Base-by-base conservation (phyloP, 1,284 basidiomycete species). In the Boletus smithii region DNA sequence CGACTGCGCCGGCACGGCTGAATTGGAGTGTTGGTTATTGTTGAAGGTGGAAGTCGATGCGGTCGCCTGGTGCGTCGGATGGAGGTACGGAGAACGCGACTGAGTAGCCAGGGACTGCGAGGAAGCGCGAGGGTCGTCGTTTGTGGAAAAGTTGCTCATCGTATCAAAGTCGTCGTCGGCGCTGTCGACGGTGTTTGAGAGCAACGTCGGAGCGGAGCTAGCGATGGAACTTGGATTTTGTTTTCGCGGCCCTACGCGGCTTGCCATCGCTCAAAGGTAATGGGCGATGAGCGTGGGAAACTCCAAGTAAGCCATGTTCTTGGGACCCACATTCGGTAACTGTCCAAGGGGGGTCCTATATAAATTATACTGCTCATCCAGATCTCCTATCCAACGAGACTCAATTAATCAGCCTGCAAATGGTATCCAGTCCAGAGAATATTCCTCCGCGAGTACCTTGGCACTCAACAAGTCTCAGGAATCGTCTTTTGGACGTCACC, bases 1-100 rank as follows among this genome's bases (percentile, higher is more conserved):
- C 2, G 49, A 26, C 1, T 33, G 51, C 0, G 49, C 7, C 0
- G 43, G n/a, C 0, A 41, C 8, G 14, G 40, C 4, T 8, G 37
- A 8, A 6, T 16, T 49, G 4, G 43, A 35, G 2, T 38, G 27
- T 4, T 48, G 47, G 13, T 40, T 44, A 4, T 18, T 20, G 48
- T 63, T 68, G 38, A 65, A 65, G 8, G 62, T 65, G 30, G 66
- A 65, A 4, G 66, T 54, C 2, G 62, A 65, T 7, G 62, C 62
- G 7, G 64, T 68, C 1, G 62, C 62, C 10, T 64, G 62, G 46
- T 67, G 62, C 0, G 60, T 49, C 37, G 60, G 31, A 29, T 65
- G 63, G 35, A 66, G 38, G 32, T 65, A 65, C 8, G 62, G 62
- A 0, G 66, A 68, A 30, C 57, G 65, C 22, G 51, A 44, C n/a